Evolutionary conservation across 208 protist genomes (phyloP).

Genomic region (Herpetomonas tarakana): DNA sequence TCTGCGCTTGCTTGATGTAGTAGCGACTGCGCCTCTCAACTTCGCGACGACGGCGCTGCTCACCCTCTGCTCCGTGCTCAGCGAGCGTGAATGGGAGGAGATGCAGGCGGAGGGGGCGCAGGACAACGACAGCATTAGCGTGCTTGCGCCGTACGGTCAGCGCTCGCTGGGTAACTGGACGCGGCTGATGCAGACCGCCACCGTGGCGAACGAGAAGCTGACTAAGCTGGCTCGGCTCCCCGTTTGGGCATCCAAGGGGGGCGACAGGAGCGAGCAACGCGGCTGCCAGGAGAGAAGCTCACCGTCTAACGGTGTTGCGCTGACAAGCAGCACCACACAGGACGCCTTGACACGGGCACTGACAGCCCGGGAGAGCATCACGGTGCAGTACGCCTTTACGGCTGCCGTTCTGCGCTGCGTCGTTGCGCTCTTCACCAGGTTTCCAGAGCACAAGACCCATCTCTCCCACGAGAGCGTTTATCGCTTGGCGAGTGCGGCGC

Average conservation of each 20-base stretch:
- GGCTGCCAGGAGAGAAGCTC: not conserved
- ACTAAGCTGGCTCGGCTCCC: slow-evolving; percentile 8
- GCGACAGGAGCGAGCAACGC: not conserved
- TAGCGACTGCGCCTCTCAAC: slow-evolving; percentile 23
- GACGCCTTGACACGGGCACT: slow-evolving; percentile 52
- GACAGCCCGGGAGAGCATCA: slow-evolving; percentile 49
- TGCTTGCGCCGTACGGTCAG: slow-evolving; percentile 36
- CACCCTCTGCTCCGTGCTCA: slow-evolving; percentile 10
- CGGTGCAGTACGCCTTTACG: slow-evolving; percentile 63
- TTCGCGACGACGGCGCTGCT: slow-evolving; percentile 34
- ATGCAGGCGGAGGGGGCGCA: not conserved
- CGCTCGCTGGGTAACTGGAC: slow-evolving; percentile 49
- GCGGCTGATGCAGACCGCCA: slow-evolving; percentile 28
- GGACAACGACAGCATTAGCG: slow-evolving; percentile 1
- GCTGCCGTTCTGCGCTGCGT: slow-evolving; percentile 33
- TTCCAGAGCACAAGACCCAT: slow-evolving; percentile 7
- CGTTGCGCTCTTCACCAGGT: slow-evolving; percentile 18
- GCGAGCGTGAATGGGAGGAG: not conserved
- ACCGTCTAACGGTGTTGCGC: not conserved
- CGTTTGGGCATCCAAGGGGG: not conserved
- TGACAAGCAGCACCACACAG: slow-evolving; percentile 17
- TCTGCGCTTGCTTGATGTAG: slow-evolving; percentile 22
- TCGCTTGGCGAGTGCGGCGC: slow-evolving; percentile 16
- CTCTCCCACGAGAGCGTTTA: slow-evolving; percentile 21
- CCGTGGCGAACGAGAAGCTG: slow-evolving; percentile 40